Evolutionary conservation across 257 asterid genomes (phyloP).

Genomic region (Leptodermis oblonga): DNA sequence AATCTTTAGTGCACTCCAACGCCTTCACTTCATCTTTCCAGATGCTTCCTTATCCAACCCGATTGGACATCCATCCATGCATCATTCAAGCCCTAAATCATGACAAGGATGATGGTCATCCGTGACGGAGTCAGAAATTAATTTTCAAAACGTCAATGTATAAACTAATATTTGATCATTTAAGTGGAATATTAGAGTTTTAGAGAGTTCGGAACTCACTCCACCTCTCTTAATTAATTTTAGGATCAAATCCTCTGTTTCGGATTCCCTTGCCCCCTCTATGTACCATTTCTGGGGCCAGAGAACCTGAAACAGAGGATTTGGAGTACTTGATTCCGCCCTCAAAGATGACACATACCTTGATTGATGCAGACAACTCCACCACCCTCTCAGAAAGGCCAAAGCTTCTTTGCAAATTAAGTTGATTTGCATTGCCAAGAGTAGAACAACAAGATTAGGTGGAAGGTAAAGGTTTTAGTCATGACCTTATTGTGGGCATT

Average conservation of each 20-base stretch:
- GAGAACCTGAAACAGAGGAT: too few relatives aligned
- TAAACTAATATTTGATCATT: too few relatives aligned
- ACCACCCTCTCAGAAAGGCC: neutral
- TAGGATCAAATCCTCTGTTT: too few relatives aligned
- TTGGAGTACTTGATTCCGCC: too few relatives aligned
- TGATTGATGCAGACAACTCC: constrained; percentile 6
- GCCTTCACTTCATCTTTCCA: neutral
- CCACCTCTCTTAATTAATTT: too few relatives aligned
- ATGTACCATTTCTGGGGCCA: too few relatives aligned
- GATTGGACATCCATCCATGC: constrained; percentile 1
- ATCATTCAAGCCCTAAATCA: neutral
- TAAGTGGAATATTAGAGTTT: too few relatives aligned
- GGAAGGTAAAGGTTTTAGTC: constrained; percentile 3
- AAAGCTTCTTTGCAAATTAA: neutral
- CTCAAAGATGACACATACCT: neutral
- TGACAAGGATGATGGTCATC: neutral
- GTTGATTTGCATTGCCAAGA: neutral
- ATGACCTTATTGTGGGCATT: neutral
- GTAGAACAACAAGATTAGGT: constrained; percentile 2
- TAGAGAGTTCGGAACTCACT: too few relatives aligned
- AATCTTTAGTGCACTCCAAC: too few relatives aligned
- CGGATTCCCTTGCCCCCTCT: too few relatives aligned
- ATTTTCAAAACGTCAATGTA: too few relatives aligned
- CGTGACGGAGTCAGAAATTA: too few relatives aligned
- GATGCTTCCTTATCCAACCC: neutral